phyloP scores from a whole-genome alignment of 805 yeast genomes.

The Lachancea dasiensis region DNA sequence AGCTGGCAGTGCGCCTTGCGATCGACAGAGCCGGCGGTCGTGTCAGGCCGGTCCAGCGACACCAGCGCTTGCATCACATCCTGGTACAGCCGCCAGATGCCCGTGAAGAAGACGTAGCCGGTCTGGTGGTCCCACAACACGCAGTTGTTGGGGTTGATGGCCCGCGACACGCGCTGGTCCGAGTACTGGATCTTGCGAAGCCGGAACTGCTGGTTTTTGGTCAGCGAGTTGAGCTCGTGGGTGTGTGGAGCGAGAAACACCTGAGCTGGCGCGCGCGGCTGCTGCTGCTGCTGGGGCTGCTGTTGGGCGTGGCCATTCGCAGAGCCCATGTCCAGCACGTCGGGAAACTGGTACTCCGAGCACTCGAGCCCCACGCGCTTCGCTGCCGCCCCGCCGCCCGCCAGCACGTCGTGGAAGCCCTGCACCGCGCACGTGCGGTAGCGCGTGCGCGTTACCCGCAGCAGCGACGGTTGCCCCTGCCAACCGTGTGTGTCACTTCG shows the following conservation, averaged over 20 bases:
- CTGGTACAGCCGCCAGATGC: constrained; percentile 64
- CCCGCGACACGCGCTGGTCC: constrained; percentile 11
- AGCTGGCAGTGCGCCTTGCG: constrained; percentile 11
- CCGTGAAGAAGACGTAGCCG: constrained; percentile 83
- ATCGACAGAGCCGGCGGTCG: not conserved
- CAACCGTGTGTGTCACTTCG: no score
- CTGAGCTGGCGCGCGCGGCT: constrained; percentile 1
- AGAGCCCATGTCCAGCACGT: constrained; percentile 13
- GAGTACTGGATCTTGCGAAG: constrained; percentile 21
- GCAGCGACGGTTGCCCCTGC: not conserved
- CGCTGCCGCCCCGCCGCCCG: constrained; percentile 4
- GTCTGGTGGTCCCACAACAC: constrained; percentile 82
- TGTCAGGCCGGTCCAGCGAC: constrained; percentile 12
- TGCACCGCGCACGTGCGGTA: constrained; percentile 11
- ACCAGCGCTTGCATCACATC: constrained; percentile 30
- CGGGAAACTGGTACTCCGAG: constrained; percentile 28
- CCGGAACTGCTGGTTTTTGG: constrained; percentile 31
- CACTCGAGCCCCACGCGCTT: constrained; percentile 25
- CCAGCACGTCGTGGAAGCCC: constrained; percentile 9
- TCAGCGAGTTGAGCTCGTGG: constrained; percentile 13
- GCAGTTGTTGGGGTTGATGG: constrained; percentile 47
- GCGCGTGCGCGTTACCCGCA: constrained; percentile 6
- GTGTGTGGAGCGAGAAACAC: not conserved
- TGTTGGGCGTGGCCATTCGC: not conserved
- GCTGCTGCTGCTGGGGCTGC: not conserved